Base-by-base conservation (phyloP, 129 eudicot genomes). In the Chrysanthemum makinoi region DNA sequence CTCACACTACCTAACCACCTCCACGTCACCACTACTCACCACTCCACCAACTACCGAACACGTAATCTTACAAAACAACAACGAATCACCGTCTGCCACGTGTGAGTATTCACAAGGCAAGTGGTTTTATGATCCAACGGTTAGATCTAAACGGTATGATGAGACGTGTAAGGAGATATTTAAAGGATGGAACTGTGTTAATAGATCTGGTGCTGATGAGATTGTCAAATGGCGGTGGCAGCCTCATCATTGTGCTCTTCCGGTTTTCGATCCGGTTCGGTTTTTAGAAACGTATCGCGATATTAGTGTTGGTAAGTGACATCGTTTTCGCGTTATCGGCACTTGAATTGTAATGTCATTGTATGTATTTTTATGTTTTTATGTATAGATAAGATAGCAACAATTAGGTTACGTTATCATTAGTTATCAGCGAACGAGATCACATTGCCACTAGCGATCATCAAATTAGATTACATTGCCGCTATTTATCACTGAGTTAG, bases 101-200 rank as follows among this genome's bases (percentile, higher is more conserved):
- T 94, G 99, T 49, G 83, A 94, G 82, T 83, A 83, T 82, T 75
- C 94, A 1, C 73, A 84, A n/a, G 99, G 99, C 33, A 79, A 84
- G 66, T 94, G 99, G 99, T 80, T 87, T 79, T 94, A 86, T 79
- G 97, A 94, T 86, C 86, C 87, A 5, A 80, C 76, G 0, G 62
- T 69, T 77, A 82, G 81, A 73, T 76, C 95, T 49, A 66, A 83
- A 12, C 82, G 87, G 11, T 94, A 94, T 65, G 96, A 84, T 58
- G 72, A 77, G 33, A 84, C 94, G 18, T 94, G 99, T 80, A 94
- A 94, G 82, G 99, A 94, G 89, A 94, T 94, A 10, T 94, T 72
- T 73, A 89, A 86, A 79, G 97, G 97, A 5, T 94, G 99, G 99
- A 94, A 87, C 68, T 94, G 99, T 81, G 70, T 86, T 22, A 79